Base-by-base conservation (phyloP, 163 green algal genomes). In the Scenedesmus sp. region DNA sequence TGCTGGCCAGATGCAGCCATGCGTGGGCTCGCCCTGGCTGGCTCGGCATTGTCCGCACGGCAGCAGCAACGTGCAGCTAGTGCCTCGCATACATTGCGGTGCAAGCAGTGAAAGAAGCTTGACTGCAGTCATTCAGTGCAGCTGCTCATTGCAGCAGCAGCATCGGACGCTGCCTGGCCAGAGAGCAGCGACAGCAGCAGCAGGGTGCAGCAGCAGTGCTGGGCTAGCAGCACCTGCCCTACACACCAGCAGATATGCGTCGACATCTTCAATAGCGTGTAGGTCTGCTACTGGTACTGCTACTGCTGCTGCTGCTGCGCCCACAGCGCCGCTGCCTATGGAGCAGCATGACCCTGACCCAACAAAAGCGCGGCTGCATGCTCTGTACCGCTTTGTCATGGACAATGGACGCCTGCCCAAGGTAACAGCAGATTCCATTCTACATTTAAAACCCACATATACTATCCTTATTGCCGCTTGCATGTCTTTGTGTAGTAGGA, bases 311-410 rank as follows among this genome's bases (percentile, higher is more conserved):
- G 4, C 59, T 7, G 13, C 73, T 79, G 60, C 23, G 9, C 52
- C 18, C 8, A 9, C 20, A 60, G 66, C 66, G 16, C 66, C 66
- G 18, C 66, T 76, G 16, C 66, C 66, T 34, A 76, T 76, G 66
- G 66, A 76, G 66, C 66, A 76, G 66, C 66, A 76, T 76, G 66
- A 76, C 12, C 66, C 66, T 34, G 84, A 77, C 84, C 57, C 84
- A 34, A 79, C 84, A 57, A 46, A 59, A 89, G 84, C 84, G 6
- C 84, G 84, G 3, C 84, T 89, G 16, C 79, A 89, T 70, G 73
- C 73, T 8, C 64, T 89, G 5, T 89, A 89, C 26, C 34, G 70
- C 26, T 89, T 89, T 26, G 62, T 82, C 2, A 52, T 20, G 6
- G 60, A 64, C 13, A 67, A 82, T 54, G 5, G 13, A 2, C 84